Evolutionary conservation across 2,329 filamentous ascomycete genomes (phyloP).

Genomic region (Bipolaris cookei): DNA sequence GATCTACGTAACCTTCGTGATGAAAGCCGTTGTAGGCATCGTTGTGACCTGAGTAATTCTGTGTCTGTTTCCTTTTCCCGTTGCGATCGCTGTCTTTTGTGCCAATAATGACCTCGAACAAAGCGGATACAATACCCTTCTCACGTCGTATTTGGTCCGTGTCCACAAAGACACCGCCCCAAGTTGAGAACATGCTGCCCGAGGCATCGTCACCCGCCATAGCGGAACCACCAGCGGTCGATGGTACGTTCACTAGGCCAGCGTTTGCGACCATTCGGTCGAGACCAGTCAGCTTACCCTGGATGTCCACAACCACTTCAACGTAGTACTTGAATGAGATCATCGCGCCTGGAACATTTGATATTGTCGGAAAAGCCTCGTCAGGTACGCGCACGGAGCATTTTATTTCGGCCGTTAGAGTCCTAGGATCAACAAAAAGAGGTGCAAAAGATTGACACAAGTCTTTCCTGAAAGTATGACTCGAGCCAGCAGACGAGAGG

Average conservation of each 20-base stretch:
- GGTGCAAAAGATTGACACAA: slow-evolving; percentile 87
- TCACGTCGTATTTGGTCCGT: slow-evolving; percentile 85
- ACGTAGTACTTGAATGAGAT: slow-evolving; percentile 94
- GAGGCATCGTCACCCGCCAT: slow-evolving; percentile 46
- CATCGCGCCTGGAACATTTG: slow-evolving; percentile 87
- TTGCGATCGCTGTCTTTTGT: slow-evolving; percentile 74
- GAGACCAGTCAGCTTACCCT: slow-evolving; percentile 81
- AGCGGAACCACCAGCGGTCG: slow-evolving; percentile 51
- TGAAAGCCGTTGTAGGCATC: slow-evolving; percentile 34
- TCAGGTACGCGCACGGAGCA: slow-evolving; percentile 86
- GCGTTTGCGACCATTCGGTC: slow-evolving; percentile 67
- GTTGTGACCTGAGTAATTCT: slow-evolving; percentile 18
- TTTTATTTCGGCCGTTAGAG: slow-evolving; percentile 78
- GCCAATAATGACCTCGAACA: slow-evolving; percentile 86
- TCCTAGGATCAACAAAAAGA: slow-evolving; percentile 82
- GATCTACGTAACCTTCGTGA: slow-evolving; percentile 20
- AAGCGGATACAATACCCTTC: slow-evolving; percentile 87
- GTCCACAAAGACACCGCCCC: slow-evolving; percentile 77
- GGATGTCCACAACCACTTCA: slow-evolving; percentile 90
- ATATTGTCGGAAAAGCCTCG: slow-evolving; percentile 90
- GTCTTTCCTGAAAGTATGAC: slow-evolving; percentile 94
- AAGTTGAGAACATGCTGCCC: slow-evolving; percentile 58
- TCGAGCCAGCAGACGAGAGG: slow-evolving; percentile 82
- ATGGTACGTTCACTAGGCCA: slow-evolving; percentile 57
- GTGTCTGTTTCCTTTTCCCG: slow-evolving; percentile 52